These are phyloP conservation scores for Acidomyces sp. DNA, from an alignment of 495 filamentous ascomycete genomes.

Conservation along the genomic window DNA sequence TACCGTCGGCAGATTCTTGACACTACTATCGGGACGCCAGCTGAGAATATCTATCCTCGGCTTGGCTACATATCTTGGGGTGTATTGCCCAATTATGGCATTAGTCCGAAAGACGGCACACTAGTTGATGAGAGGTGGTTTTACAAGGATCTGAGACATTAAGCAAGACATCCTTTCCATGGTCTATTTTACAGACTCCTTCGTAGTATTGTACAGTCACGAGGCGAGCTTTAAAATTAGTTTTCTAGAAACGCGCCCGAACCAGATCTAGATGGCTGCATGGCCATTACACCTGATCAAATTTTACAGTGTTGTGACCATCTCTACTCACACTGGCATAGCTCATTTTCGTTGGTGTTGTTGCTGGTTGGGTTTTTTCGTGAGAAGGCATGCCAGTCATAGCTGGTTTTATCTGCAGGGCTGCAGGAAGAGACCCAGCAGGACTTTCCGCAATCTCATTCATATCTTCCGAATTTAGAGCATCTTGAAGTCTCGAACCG, in stretches of 20 bases:
- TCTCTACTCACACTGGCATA: constrained; percentile 20
- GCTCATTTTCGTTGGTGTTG: constrained; percentile 12
- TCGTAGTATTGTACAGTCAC: constrained; percentile 1
- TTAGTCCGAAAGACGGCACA: constrained; percentile 5
- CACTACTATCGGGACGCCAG: constrained; percentile 10
- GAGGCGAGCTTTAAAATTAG: no score
- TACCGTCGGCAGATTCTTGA: constrained; percentile 11
- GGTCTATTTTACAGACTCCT: not conserved
- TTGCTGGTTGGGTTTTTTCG: not conserved
- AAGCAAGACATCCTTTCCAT: not conserved
- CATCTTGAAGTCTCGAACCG: constrained; percentile 59
- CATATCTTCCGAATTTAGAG: constrained; percentile 59
- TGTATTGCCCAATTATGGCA: constrained; percentile 12
- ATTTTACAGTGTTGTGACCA: constrained; percentile 13
- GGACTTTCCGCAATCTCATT: constrained; percentile 72
- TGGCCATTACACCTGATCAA: no score
- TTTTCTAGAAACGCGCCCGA: no score
- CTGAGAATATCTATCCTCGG: constrained; percentile 11
- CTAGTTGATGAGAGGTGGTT: constrained; percentile 14
- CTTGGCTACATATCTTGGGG: constrained; percentile 10
- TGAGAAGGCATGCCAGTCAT: not conserved
- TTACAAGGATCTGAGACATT: constrained; percentile 14
- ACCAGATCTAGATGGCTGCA: no score
- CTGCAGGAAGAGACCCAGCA: constrained; percentile 40
- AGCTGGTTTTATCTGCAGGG: constrained; percentile 31